These are phyloP conservation scores for Debaryomycetaceae sp. DNA, from an alignment of 1,139 yeast species.

Conservation along the genomic window DNA sequence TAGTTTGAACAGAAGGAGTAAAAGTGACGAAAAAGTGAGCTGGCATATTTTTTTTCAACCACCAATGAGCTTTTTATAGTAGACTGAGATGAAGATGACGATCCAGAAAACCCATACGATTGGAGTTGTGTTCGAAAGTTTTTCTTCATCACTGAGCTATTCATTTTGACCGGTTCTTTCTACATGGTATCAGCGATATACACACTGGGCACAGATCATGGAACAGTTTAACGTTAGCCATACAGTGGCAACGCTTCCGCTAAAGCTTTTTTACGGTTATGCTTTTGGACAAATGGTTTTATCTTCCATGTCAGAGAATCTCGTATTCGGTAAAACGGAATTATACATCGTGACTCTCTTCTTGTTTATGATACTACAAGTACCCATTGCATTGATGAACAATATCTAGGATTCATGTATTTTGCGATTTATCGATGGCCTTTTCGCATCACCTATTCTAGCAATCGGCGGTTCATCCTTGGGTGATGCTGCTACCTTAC, in stretches of 20 bases:
- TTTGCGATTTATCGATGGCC: slow-evolving; percentile 30
- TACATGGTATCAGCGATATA: slow-evolving; percentile 30
- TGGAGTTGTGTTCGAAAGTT: slow-evolving; percentile 21
- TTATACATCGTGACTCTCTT: slow-evolving; percentile 29
- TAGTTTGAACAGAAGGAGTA: not conserved
- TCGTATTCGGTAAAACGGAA: slow-evolving; percentile 51
- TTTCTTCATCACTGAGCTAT: slow-evolving; percentile 19
- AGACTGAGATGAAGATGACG: slow-evolving; percentile 27
- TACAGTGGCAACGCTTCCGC: slow-evolving; percentile 44
- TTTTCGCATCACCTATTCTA: slow-evolving; percentile 34
- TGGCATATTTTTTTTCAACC: too few species aligned
- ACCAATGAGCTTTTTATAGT: slow-evolving; percentile 10
- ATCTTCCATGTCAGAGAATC: slow-evolving; percentile 51
- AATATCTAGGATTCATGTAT: slow-evolving; percentile 30
- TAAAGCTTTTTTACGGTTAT: slow-evolving; percentile 43
- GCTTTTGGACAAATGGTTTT: slow-evolving; percentile 55
- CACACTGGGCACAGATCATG: slow-evolving; percentile 30
- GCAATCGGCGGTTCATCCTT: slow-evolving; percentile 39
- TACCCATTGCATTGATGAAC: slow-evolving; percentile 29
- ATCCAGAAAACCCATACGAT: slow-evolving; percentile 28
- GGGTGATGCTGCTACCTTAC: slow-evolving; percentile 22
- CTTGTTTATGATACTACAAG: slow-evolving; percentile 31
- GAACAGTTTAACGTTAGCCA: slow-evolving; percentile 39
- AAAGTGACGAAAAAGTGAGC: not conserved
- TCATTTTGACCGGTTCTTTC: slow-evolving; percentile 20